Percentiles rank a stretch among this genome's conserved stretches.
These are phyloP conservation scores for Mycena polygramma DNA, from an alignment of 768 basidiomycete species.

Conservation along the genomic window DNA sequence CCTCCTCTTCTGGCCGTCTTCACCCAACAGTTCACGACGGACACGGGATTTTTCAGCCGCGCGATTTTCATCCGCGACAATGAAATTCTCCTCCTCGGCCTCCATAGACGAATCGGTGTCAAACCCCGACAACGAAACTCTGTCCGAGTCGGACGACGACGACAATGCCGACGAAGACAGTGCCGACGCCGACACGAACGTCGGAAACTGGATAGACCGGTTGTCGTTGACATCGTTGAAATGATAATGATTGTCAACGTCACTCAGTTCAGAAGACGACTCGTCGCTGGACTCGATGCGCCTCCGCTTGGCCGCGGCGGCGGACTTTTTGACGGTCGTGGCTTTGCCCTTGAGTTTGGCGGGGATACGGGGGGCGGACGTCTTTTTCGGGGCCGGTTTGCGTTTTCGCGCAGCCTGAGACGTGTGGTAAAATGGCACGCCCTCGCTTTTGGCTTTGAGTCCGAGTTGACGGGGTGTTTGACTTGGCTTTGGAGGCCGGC, in stretches of 20 bases:
- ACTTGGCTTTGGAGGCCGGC: slow-evolving; percentile 68
- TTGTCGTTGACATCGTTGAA: slow-evolving; percentile 50
- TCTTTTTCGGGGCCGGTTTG: slow-evolving; percentile 37
- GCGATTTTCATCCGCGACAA: slow-evolving; percentile 58
- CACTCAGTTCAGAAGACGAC: slow-evolving; percentile 54
- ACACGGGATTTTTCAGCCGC: slow-evolving; percentile 65
- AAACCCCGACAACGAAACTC: slow-evolving; percentile 53
- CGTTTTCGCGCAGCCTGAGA: slow-evolving; percentile 36
- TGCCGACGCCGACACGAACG: slow-evolving; percentile 76
- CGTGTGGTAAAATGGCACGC: slow-evolving; percentile 33
- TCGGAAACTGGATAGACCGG: slow-evolving; percentile 65
- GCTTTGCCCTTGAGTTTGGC: slow-evolving; percentile 47
- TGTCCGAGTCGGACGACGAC: slow-evolving; percentile 60
- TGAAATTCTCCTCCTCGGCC: slow-evolving; percentile 73
- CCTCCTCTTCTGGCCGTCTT: slow-evolving; percentile 58
- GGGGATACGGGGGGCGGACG: slow-evolving; percentile 34
- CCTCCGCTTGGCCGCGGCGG: slow-evolving; percentile 52
- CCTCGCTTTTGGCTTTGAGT: slow-evolving; percentile 37
- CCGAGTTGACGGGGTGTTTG: slow-evolving; percentile 51
- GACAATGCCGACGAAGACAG: slow-evolving; percentile 62
- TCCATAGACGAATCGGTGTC: slow-evolving; percentile 70
- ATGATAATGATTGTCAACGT: slow-evolving; percentile 50
- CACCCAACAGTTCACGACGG: slow-evolving; percentile 71
- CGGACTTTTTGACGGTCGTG: slow-evolving; percentile 45
- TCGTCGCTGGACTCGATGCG: slow-evolving; percentile 45